phyloP scores from a whole-genome alignment of 352 stramenopile species.

The Globisporangium megalacanthum region DNA sequence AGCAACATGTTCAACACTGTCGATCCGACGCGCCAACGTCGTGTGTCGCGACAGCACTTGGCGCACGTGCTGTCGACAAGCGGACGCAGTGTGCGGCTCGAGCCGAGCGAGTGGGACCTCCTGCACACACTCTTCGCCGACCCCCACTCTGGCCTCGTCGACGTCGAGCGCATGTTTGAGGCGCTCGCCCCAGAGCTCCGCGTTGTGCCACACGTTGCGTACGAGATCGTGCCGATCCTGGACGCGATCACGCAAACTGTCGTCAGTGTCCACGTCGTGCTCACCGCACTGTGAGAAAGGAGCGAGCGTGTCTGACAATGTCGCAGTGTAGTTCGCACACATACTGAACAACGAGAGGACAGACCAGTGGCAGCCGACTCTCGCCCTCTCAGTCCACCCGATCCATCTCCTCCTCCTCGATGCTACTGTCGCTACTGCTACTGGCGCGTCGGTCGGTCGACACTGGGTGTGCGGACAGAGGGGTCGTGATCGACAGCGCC shows the following conservation, averaged over 20 bases:
- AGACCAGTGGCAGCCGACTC: too few relatives aligned
- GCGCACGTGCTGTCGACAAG: conserved; percentile 31
- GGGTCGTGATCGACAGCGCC: conserved; percentile 3
- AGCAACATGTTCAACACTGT: conserved; percentile 27
- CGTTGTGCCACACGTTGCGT: conserved; percentile 25
- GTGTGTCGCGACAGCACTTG: conserved; percentile 30
- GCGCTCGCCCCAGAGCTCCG: conserved; percentile 30
- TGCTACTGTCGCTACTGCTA: conserved; percentile 29
- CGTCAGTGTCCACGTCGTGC: conserved; percentile 44
- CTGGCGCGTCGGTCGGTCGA: conserved; percentile 4
- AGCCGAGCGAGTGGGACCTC: conserved; percentile 38
- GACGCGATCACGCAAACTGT: conserved; percentile 52
- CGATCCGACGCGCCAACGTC: conserved; percentile 16
- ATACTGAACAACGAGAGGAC: neutral
- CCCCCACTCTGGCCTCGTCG: conserved; percentile 26
- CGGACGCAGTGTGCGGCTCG: conserved; percentile 21
- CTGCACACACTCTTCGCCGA: conserved; percentile 41
- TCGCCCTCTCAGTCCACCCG: conserved; percentile 39
- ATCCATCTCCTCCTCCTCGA: conserved; percentile 67
- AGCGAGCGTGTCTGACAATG: neutral
- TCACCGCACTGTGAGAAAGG: conserved; percentile 13
- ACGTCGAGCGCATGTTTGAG: conserved; percentile 32
- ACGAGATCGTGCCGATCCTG: conserved; percentile 50
- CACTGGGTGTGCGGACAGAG: neutral
- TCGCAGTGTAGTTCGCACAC: neutral